Conservation (phyloP, 768 basidiomycete species). For the Cubamyces lactineus region DNA sequence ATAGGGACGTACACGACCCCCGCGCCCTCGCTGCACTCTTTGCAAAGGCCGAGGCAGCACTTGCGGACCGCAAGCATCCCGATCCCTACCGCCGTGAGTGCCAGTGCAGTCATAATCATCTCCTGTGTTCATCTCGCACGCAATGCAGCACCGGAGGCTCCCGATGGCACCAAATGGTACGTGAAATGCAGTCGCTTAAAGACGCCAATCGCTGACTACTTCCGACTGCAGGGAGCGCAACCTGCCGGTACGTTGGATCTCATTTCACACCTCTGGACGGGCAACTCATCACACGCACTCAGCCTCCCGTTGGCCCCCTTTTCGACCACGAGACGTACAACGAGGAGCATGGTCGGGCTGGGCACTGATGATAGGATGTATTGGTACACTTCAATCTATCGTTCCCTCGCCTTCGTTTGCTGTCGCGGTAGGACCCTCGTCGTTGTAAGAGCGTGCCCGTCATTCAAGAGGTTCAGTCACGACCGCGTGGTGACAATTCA, state of each 20-base stretch:
- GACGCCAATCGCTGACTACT: neutral
- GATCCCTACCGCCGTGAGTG: conserved; percentile 92
- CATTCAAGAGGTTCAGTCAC: too few relatives aligned
- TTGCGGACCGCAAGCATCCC: conserved; percentile 74
- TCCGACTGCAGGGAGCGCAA: conserved; percentile 71
- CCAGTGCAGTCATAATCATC: neutral
- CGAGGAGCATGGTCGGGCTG: conserved; percentile 22
- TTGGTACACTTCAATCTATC: neutral
- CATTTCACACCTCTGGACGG: neutral
- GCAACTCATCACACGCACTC: conserved; percentile 15
- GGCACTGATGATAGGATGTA: conserved; percentile 8
- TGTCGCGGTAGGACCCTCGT: neutral
- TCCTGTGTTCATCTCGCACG: neutral
- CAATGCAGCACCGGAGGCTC: conserved; percentile 70
- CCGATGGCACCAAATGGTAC: conserved; percentile 96
- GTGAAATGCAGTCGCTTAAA: conserved; percentile 34
- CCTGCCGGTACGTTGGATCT: conserved; percentile 58
- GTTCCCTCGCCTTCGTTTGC: neutral
- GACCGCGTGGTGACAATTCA: too few relatives aligned
- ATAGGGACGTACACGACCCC: conserved; percentile 83
- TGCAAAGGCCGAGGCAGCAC: conserved; percentile 75
- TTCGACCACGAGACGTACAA: conserved; percentile 59
- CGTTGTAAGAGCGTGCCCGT: neutral
- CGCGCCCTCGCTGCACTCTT: conserved; percentile 78
- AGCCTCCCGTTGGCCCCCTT: conserved; percentile 66